Percentiles rank a stretch among this genome's conserved stretches.
These are phyloP conservation scores for Sechiopsis laciniata DNA, from an alignment of 306 rosid species.

Conservation along the genomic window DNA sequence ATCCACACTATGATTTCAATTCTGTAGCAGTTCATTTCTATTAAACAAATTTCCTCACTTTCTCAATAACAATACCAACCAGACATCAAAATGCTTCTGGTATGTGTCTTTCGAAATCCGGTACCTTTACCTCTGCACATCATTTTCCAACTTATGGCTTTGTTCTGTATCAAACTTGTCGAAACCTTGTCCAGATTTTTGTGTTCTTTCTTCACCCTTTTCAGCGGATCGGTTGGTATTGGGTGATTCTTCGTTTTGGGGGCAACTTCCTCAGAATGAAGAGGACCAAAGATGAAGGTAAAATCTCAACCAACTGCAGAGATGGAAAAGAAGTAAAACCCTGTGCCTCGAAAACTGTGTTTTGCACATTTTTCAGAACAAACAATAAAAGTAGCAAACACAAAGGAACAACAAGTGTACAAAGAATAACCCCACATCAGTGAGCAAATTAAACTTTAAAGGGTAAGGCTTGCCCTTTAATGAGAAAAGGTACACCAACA, in stretches of 20 bases:
- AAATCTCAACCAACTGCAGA: conserved; percentile 47
- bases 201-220: conserved; percentile 8
- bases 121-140: neutral
- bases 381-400: neutral
- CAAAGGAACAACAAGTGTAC: too few relatives aligned
- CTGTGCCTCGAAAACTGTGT: neutral
- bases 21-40: neutral
- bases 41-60: neutral
- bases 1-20: neutral
- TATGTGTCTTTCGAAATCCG: conserved; percentile 1
- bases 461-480: neutral
- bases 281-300: conserved; percentile 52
- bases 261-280: conserved; percentile 57
- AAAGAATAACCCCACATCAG: conserved; percentile 3
- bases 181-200: neutral
- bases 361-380: neutral
- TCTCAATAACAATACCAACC: neutral
- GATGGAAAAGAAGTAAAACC: neutral
- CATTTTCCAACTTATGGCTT: neutral
- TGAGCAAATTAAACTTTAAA: neutral
- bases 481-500: neutral
- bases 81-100: neutral
- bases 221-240: conserved; percentile 54
- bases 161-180: neutral
- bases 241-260: conserved; percentile 59